Evolutionary conservation across 805 yeast species (phyloP), one percentile per base, ranked within the genome.

Genomic region (Cephaloascus albidus): DNA sequence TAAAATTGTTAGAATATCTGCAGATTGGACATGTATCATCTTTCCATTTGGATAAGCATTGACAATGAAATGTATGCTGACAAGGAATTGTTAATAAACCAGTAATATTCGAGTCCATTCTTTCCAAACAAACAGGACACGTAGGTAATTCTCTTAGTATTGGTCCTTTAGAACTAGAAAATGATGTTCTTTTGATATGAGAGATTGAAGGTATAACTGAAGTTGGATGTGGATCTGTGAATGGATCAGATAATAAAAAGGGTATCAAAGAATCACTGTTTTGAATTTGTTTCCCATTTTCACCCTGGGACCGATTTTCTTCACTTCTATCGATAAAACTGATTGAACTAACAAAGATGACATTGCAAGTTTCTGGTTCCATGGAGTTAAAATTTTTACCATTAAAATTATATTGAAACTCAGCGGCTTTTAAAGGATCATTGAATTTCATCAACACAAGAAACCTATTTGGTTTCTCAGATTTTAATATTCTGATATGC

Each of bases 21-120:
- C 96, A 88, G 2, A 88, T 89, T 0, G 96, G 96, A 54, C 97
- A 88, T 20, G 85, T 76, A 43, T 86, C 93, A 53, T 87, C 95
- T 41, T 75, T 76, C 96, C 96, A 88, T 57, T 81, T 84, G 36
- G 86, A 78, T 38, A 88, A 65, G 54, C 96, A 89, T 48, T 76
- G 83, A 48, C 95, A 88, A 56, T 88, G 96, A 57, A 86, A 88
- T 0, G 96, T 85, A 54, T 88, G 97, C 54, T 86, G 96, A 45
- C 96, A 89, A 2, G 93, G 88, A 27, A 85, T 88, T 0, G 96
- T 89, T 4, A 87, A 61, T 10, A 88, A 64, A 0, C 97, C 97
- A 0, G 95, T 78, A 3, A 83, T 65, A 18, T 74, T 75, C 1
- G 88, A 68, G 53, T 88, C 97, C 81, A 88, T 79, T 43, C 94